Conservation (phyloP, 441 rosid species). For the Adansonia madagascariensis region DNA sequence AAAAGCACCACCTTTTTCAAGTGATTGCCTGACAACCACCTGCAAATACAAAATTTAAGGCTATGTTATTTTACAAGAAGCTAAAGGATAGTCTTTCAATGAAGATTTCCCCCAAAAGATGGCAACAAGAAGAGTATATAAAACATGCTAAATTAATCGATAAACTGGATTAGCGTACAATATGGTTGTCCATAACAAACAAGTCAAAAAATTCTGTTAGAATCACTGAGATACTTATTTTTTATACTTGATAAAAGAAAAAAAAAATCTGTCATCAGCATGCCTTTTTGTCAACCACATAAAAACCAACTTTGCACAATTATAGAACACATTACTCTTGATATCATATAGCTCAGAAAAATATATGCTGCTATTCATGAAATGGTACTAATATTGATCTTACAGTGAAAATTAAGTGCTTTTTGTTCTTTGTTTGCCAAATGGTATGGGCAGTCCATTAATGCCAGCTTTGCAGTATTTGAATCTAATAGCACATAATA, state of each 20-base stretch:
- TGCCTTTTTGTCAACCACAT: background rate
- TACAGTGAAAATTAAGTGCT: background rate
- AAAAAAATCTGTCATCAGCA: background rate
- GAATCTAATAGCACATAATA: background rate
- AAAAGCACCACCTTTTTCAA: slow-evolving; percentile 63
- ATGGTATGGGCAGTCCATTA: background rate
- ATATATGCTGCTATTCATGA: background rate
- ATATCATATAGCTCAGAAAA: background rate
- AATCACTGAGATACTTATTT: background rate
- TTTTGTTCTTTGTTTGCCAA: background rate
- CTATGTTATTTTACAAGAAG: slow-evolving; percentile 16
- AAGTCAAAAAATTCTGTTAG: background rate
- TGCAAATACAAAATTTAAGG: slow-evolving; percentile 37
- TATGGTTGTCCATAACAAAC: background rate
- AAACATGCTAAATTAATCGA: background rate
- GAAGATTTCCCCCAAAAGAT: background rate
- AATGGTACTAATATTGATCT: background rate
- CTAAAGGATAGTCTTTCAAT: background rate
- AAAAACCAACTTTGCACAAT: background rate
- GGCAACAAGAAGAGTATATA: background rate
- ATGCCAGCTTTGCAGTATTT: background rate
- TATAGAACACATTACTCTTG: background rate
- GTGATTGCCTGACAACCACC: slow-evolving; percentile 82
- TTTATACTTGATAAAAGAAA: background rate
- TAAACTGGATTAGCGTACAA: background rate